Evolutionary conservation across 495 filamentous ascomycete genomes (phyloP).

Genomic region (Daldinia vernicosa): DNA sequence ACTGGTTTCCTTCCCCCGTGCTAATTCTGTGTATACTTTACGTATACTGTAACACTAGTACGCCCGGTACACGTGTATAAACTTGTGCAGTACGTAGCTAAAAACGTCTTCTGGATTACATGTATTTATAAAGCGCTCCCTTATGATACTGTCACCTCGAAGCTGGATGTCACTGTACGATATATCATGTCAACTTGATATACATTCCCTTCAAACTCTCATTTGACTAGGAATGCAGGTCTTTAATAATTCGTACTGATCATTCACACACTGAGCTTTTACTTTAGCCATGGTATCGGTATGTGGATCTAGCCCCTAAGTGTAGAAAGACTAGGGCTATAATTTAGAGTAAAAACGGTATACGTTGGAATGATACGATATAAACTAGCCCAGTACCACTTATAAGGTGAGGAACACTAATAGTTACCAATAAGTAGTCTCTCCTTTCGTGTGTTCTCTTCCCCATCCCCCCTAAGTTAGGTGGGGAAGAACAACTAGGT

Average conservation of each 20-base stretch:
- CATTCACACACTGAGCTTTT: background rate
- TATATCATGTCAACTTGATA: background rate
- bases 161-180: background rate
- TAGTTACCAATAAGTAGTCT: background rate
- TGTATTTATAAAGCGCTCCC: too few relatives aligned
- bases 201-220: background rate
- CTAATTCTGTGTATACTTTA: background rate
- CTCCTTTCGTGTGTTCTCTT: background rate
- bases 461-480: background rate
- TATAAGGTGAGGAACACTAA: background rate
- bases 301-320: too few relatives aligned
- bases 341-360: background rate
- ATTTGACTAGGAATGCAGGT: background rate
- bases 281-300: background rate
- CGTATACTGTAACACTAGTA: background rate
- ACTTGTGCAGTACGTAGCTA: background rate
- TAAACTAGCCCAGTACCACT: background rate
- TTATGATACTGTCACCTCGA: background rate
- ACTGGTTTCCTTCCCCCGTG: background rate
- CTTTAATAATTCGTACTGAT: background rate
- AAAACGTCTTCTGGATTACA: too few relatives aligned
- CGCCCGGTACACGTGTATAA: background rate
- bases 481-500: background rate
- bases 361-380: background rate
- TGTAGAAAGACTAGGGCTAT: background rate